These are phyloP conservation scores for Russula ochroleuca DNA, from an alignment of 768 basidiomycete species.

Conservation along the genomic window DNA sequence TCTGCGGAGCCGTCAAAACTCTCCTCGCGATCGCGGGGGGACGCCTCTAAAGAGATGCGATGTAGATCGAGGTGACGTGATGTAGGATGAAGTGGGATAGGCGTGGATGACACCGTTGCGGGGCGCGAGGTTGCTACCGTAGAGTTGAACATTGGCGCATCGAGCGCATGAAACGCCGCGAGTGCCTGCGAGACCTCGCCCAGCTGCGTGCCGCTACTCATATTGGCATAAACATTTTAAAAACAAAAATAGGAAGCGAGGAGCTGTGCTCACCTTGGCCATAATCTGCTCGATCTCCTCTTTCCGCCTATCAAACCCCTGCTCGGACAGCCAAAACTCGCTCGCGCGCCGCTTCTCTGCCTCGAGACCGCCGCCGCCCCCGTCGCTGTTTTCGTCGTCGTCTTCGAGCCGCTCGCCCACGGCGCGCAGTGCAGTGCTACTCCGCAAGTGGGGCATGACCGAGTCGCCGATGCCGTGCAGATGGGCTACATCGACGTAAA, in stretches of 20 bases:
- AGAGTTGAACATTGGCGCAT: slow-evolving; percentile 40
- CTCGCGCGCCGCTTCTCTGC: slow-evolving; percentile 43
- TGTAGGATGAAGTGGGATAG: slow-evolving; percentile 27
- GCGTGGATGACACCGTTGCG: slow-evolving; percentile 33
- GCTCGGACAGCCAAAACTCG: slow-evolving; percentile 62
- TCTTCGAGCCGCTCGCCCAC: slow-evolving; percentile 20
- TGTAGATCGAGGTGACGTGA: slow-evolving; percentile 28
- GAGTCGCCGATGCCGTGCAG: slow-evolving; percentile 59
- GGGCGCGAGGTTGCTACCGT: slow-evolving; percentile 30
- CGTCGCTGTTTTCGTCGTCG: slow-evolving; percentile 1
- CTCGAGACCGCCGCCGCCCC: slow-evolving; percentile 1
- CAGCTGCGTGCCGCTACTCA: slow-evolving; percentile 42
- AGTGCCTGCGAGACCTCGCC: slow-evolving; percentile 48
- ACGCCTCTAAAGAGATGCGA: slow-evolving; percentile 14
- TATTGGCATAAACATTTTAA: not conserved
- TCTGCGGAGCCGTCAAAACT: slow-evolving; percentile 36
- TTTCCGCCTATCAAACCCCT: slow-evolving; percentile 66
- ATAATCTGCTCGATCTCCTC: slow-evolving; percentile 67
- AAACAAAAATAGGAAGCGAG: not conserved
- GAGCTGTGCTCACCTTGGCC: slow-evolving; percentile 55
- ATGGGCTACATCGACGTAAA: slow-evolving; percentile 52
- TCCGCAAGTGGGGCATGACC: slow-evolving; percentile 8
- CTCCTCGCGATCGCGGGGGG: slow-evolving; percentile 13
- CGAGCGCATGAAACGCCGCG: slow-evolving; percentile 44
- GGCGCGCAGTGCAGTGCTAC: not conserved